Evolutionary conservation across 2,329 filamentous ascomycete species (phyloP).

Genomic region (Cercospora sojina): DNA sequence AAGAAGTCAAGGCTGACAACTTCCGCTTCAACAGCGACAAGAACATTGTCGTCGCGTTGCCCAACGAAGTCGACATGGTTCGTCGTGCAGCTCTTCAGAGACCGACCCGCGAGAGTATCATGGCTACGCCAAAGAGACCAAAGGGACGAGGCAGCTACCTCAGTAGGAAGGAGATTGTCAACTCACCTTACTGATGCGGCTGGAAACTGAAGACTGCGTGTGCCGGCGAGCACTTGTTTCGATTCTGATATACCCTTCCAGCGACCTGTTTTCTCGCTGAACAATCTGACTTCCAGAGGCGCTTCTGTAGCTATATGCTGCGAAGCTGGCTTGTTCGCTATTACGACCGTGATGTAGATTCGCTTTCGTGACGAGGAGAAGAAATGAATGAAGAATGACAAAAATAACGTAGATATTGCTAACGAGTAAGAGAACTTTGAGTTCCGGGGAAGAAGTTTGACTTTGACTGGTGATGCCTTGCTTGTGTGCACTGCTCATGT

Average conservation of each 20-base stretch:
- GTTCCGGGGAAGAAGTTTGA: background rate
- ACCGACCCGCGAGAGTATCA: constrained; percentile 89
- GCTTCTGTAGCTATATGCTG: background rate
- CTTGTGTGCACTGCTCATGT: background rate
- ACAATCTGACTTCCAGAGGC: background rate
- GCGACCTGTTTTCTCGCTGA: background rate
- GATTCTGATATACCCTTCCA: background rate
- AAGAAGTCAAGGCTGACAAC: constrained; percentile 96
- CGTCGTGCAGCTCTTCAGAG: constrained; percentile 79
- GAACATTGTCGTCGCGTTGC: constrained; percentile 94
- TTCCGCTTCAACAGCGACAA: constrained; percentile 97
- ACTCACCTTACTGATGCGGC: constrained; percentile 58
- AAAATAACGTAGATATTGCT: background rate
- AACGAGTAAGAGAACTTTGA: background rate
- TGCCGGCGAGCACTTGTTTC: background rate
- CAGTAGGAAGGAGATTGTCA: constrained; percentile 78
- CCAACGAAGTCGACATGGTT: constrained; percentile 98
- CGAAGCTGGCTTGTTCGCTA: background rate
- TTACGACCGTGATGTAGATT: background rate
- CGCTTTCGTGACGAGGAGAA: background rate
- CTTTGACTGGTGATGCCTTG: background rate
- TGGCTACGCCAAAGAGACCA: constrained; percentile 44
- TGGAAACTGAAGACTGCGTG: background rate
- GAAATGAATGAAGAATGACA: background rate
- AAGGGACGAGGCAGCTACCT: constrained; percentile 63